phyloP scores from a whole-genome alignment of 768 basidiomycete genomes.

The Rickenella mellea region DNA sequence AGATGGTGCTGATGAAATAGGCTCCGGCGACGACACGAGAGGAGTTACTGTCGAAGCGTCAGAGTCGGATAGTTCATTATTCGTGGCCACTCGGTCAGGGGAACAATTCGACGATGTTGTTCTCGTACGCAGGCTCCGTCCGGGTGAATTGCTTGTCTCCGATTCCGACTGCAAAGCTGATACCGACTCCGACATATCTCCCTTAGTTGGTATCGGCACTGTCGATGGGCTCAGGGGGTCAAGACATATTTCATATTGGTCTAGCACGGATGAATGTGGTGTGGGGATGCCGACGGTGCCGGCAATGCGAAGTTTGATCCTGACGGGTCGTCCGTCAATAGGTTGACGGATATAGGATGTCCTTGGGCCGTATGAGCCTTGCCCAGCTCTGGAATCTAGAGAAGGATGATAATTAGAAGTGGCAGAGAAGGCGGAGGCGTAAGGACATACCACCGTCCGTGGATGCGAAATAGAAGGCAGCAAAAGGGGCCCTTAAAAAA shows the following conservation, averaged over 20 bases:
- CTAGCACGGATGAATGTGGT: background rate
- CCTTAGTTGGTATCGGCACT: no score
- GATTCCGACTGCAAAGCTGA: no score
- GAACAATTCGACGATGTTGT: no score
- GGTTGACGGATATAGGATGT: background rate
- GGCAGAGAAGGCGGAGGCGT: background rate
- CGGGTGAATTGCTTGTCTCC: no score
- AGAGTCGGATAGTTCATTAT: no score
- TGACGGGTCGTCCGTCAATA: background rate
- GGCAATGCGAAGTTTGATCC: background rate
- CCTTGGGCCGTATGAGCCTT: background rate
- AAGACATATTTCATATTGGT: background rate
- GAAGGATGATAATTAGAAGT: background rate
- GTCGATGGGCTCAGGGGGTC: background rate
- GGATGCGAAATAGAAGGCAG: conserved; percentile 10
- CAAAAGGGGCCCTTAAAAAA: conserved; percentile 8
- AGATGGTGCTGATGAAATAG: no score
- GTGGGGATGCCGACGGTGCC: background rate
- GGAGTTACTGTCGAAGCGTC: no score
- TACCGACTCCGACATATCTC: no score
- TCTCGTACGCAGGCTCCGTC: no score
- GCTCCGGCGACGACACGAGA: no score
- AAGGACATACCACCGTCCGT: background rate
- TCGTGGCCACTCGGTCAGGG: no score
- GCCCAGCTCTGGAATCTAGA: background rate